Base-by-base conservation (phyloP, 768 basidiomycete genomes). In the Leccinum longicurvipes region DNA sequence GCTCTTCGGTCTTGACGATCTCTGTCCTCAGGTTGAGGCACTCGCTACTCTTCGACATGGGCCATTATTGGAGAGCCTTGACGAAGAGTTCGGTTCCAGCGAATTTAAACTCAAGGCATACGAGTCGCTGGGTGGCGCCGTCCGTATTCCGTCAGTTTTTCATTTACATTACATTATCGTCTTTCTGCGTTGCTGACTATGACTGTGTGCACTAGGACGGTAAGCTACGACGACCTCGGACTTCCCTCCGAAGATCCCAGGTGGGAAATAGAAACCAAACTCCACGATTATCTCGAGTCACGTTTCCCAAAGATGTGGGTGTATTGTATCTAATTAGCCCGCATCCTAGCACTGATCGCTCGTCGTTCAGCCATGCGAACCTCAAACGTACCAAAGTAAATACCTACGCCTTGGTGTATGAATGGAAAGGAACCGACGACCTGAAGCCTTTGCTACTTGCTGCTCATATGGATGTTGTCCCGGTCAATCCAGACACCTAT, bases 261-360 rank as follows among this genome's bases (percentile, higher is more conserved):
- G 6, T 75, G 74, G 75, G 56, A 69, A 44, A 60, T 67, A 6
- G 67, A 73, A 36, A 45, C 48, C 28, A 51, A 60, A 19, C 51
- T 70, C 53, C 72, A 66, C 36, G 56, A 53, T 3, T 69, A 67
- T 52, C 51, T 71, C 23, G 59, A 69, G 42, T 63, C 67, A 27
- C 73, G 87, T 44, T 93, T 89, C 62, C 82, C 85, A 10, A 76
- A 82, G 67, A 81, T 77, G 77, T 89, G 67, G 49, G 74, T 73
- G 4, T 11, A 8, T 34, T 15, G 17, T 6, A n/a, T 9, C 1
- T 17, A 42, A 9, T 23, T 41, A 14, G 29, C 19, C 4, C 42
- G 45, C 12, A 17, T 12, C 25, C 19, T 28, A 17, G 11, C 19
- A 19, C 19, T 53, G 34, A 57, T 53, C 17, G 19, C 14, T 7